A percentile compares a stretch with the other conserved stretches of the same genome.
Evolutionary conservation across 1,139 yeast genomes (phyloP).

Genomic region (Candida sp.): DNA sequence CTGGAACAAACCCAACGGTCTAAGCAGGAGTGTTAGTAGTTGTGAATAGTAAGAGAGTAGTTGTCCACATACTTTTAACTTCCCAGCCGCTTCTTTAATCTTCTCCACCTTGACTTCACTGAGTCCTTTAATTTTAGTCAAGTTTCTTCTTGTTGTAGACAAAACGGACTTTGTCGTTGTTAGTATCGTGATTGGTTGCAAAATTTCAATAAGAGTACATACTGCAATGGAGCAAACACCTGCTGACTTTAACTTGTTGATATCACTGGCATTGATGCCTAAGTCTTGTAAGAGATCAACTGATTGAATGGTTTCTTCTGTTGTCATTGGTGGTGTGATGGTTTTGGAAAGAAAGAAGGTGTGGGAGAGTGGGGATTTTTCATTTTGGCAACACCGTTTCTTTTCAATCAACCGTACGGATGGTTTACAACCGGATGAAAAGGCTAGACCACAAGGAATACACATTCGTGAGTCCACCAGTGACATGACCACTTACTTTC

Average conservation of each 20-base stretch:
- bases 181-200: constrained; percentile 9
- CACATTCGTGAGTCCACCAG: too few relatives aligned
- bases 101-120: constrained; percentile 65
- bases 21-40: neutral
- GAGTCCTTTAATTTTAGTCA: constrained; percentile 56
- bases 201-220: constrained; percentile 16
- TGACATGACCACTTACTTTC: too few relatives aligned
- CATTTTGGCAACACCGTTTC: neutral
- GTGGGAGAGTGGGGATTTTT: neutral
- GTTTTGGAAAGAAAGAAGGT: neutral
- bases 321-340: constrained; percentile 3
- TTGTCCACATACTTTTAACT: constrained; percentile 29
- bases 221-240: constrained; percentile 61
- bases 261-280: constrained; percentile 64
- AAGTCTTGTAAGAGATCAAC: constrained; percentile 60
- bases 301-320: constrained; percentile 15
- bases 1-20: constrained; percentile 54
- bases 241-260: constrained; percentile 53
- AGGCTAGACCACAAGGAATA: too few relatives aligned
- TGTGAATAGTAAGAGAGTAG: too few relatives aligned
- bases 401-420: too few relatives aligned
- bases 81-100: constrained; percentile 64
- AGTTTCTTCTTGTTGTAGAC: constrained; percentile 56
- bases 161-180: constrained; percentile 41
- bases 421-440: too few relatives aligned